Base-by-base conservation (phyloP, 352 stramenopile species). In the Globisporangium alternatum region DNA sequence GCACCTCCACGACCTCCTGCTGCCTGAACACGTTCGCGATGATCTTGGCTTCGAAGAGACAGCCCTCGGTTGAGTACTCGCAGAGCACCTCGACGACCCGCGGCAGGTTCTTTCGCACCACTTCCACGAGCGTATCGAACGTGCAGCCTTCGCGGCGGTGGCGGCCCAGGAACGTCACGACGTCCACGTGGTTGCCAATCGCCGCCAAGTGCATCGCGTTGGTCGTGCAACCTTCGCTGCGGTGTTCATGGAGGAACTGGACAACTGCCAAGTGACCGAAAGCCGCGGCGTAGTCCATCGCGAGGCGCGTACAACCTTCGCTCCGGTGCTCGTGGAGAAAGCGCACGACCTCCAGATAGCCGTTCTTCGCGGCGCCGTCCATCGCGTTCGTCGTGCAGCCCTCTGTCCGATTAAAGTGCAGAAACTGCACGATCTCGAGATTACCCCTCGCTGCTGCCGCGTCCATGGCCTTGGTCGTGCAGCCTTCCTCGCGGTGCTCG, bases 371-470 rank as follows among this genome's bases (percentile, higher is more conserved):
- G 10, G 51, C 51, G 30, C 51, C 51, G 51, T 57, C 51, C 51
- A 57, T 57, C 33, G 51, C 51, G 13, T 22, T 21, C 15, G 53
- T 60, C 53, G 39, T 62, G 25, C 56, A 55, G 28, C 56, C 56
- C 31, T 62, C 56, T 7, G 21, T 35, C 3, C 56, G 56, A 5
- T 62, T 19, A 12, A 28, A 8, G 21, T 55, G 31, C 6, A 62
- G 17, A 19, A 37, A 62, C 43, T 30, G 21, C 9, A 62, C 37
- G 12, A 62, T 43, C 10, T 62, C 30, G 2, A 54, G 22, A 31
- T 62, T 33, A 9, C 56, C 56, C 13, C 56, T 30, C 39, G 25
- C 15, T 17, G 56, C 56, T 13, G 56, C 56, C 1, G 25, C 19
- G 45, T 54, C 33, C 56, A 63, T 63, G 3, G 56, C 56, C 15